Base-by-base conservation (phyloP, 148 eudicot genomes). In the Fagopyrum tataricum region DNA sequence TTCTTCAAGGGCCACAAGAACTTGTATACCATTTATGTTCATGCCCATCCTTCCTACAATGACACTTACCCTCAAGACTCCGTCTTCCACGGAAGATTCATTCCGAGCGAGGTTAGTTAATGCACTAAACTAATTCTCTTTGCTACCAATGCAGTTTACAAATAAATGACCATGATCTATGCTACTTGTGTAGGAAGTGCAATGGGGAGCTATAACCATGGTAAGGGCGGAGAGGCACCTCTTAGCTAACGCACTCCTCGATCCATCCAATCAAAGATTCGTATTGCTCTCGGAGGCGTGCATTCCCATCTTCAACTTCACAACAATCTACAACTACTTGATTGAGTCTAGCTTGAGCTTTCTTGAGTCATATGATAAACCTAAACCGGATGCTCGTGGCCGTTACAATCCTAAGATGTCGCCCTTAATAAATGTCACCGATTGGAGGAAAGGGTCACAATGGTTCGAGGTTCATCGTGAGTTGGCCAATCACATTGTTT, bases 381-480 rank as follows among this genome's bases (percentile, higher is more conserved):
- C 78, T 0, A 56, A 85, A 18, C 74, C 70, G 51, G 6, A 37
- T 0, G 91, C 84, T 0, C 87, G 93, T 1, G 97, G 91, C 2
- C 84, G 93, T 4, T 91, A 89, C 78, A 87, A 87, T 73, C 77
- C 72, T 0, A 73, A 59, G 26, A 91, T 91, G 97, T 53, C 14
- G 43, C 91, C 97, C 0, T 44, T 40, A 10, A 66, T 88, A 72
- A 81, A 82, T 58, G 31, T 87, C 31, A n/a, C 76, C 37, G 75
- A 85, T 12, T 88, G 93, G 91, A 78, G 96, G 56, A 88, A 88
- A 77, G 93, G 91, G 43, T 82, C 96, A 1, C 96, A 90, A 52
- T 90, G 96, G 96, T 86, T 90, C 23, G 86, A 84, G 43, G 49
- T 77, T 31, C 70, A 78, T 7, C 88, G 91, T 3, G 81, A 85